Percentiles rank a stretch among this genome's conserved stretches.
Evolutionary conservation across 352 stramenopile genomes (phyloP).

Genomic region (Peronospora tabacina): DNA sequence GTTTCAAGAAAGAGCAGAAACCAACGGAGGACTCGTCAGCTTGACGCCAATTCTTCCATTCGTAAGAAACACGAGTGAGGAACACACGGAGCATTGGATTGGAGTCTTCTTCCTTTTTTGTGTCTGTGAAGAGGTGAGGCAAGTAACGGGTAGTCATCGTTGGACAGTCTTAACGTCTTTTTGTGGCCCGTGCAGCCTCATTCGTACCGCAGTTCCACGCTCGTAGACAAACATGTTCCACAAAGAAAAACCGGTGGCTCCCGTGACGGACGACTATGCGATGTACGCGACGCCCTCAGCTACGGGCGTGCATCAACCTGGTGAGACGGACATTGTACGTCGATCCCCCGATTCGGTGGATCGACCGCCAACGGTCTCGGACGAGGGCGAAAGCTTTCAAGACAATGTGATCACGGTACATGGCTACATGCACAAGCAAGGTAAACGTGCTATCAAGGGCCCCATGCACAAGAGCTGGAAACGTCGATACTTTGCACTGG

Average conservation of each 20-base stretch:
- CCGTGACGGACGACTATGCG: slow-evolving; percentile 47
- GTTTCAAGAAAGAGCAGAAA: slow-evolving; percentile 27
- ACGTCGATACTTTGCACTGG: slow-evolving; percentile 77
- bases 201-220: slow-evolving; percentile 12
- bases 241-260: slow-evolving; percentile 35
- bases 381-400: slow-evolving; percentile 35
- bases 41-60: slow-evolving; percentile 14
- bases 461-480: slow-evolving; percentile 86
- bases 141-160: background rate
- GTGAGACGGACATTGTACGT: slow-evolving; percentile 57
- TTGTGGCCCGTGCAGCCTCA: slow-evolving; percentile 6
- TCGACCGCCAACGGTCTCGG: slow-evolving; percentile 34
- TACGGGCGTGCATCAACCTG: slow-evolving; percentile 25
- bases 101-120: background rate
- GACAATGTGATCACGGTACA: slow-evolving; percentile 86
- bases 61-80: slow-evolving; percentile 32
- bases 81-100: slow-evolving; percentile 14
- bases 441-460: slow-evolving; percentile 79
- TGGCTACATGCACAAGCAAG: slow-evolving; percentile 87
- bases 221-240: slow-evolving; percentile 39
- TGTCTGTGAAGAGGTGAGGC: slow-evolving; percentile 4
- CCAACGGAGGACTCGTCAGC: slow-evolving; percentile 9
- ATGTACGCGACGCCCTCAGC: slow-evolving; percentile 60
- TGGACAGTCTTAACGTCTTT: background rate
- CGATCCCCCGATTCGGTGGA: slow-evolving; percentile 21